Base-by-base conservation (phyloP, 1,139 yeast species). In the Lodderomyces oxycetoniae region DNA sequence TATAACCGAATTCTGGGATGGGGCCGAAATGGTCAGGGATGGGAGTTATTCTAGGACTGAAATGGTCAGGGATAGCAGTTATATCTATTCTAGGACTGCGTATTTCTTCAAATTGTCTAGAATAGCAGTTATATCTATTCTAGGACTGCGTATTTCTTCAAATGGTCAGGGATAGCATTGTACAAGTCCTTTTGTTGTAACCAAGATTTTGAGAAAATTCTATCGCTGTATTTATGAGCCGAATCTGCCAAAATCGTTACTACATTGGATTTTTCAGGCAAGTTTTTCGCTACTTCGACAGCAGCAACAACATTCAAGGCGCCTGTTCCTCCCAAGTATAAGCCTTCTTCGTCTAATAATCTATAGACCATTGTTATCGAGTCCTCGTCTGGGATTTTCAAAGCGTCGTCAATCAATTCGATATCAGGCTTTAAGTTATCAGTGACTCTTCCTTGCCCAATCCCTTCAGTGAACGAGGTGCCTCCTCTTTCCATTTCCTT, bases 371-470 rank as follows among this genome's bases (percentile, higher is more conserved):
- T 89, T 31, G 67, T 76, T 48, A 89, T 86, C 23, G 84, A 71
- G 10, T 76, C 72, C 46, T 79, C 79, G 57, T 88, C 96, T 1
- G 88, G 74, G 35, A 88, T 77, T 43, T 74, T 71, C 35, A 84
- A 59, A 5, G 89, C 91, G 48, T 84, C 95, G 48, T 87, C 83
- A 32, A 85, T 71, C 15, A 74, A 51, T 12, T 71, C 80, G 22
- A 87, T 60, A 43, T 86, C 95, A 25, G 79, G 85, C 26, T 68
- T 67, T 59, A 88, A 71, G 55, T 88, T 88, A 43, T 76, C 83
- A 6, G 96, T 88, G 48, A 88, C 82, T 48, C 96, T 73, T 31
- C 95, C 96, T 60, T 88, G 96, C 24, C 96, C 96, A 59, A 88
- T 86, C 26, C 96, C 96, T 61, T 88, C 96, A 12, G 96, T 88